Percentiles rank a stretch among this genome's conserved stretches.
Conservation (phyloP, 441 rosid species). For the Biscutella laevigata region DNA sequence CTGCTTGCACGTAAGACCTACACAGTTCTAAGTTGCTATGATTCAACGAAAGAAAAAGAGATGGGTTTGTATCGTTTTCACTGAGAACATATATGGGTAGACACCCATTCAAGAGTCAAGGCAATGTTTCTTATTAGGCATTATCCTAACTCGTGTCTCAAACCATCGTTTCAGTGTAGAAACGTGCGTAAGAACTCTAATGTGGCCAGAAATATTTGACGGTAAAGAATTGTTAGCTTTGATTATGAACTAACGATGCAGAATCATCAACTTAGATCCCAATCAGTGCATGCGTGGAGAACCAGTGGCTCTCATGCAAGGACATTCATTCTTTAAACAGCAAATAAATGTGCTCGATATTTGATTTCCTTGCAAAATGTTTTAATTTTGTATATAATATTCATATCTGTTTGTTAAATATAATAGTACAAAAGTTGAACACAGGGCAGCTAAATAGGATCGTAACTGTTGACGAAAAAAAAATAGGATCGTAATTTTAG, state of each 20-base stretch:
- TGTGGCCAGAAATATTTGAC: neutral
- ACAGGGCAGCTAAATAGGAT: neutral
- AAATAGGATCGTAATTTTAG: neutral
- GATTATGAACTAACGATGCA: neutral
- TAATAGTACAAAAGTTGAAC: neutral
- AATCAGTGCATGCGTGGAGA: constrained; percentile 1
- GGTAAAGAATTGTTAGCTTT: neutral
- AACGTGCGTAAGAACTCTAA: neutral
- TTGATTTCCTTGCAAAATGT: too few relatives aligned
- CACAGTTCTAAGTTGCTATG: neutral
- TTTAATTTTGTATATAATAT: too few relatives aligned
- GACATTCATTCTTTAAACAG: neutral
- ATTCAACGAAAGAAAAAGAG: neutral
- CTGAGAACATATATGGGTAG: neutral
- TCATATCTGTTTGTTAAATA: too few relatives aligned
- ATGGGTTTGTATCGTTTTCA: neutral
- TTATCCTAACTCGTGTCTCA: neutral
- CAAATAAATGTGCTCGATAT: too few relatives aligned
- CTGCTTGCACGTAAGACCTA: neutral
- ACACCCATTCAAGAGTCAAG: neutral
- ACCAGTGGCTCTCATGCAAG: neutral
- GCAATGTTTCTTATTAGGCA: neutral
- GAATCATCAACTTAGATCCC: neutral
- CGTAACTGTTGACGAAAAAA: too few relatives aligned
- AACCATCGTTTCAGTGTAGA: neutral